A percentile compares a stretch with the other conserved stretches of the same genome.
phyloP scores from a whole-genome alignment of 108 stramenopile genomes.

The Nitzschia putrida region DNA sequence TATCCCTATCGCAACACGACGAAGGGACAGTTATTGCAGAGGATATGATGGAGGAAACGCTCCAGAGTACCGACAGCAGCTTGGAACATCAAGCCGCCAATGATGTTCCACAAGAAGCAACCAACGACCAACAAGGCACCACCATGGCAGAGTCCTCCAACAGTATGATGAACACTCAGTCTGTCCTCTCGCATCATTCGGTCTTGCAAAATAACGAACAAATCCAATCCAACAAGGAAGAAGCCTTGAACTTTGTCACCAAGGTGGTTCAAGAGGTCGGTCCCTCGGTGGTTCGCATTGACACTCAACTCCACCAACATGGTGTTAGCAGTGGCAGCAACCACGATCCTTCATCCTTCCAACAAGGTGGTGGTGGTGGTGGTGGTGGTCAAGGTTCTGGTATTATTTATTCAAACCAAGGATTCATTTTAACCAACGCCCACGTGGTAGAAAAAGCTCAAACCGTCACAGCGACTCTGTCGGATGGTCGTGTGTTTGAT shows the following conservation, averaged over 20 bases:
- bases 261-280: conserved; percentile 77
- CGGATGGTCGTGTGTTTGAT: conserved; percentile 78
- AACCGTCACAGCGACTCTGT: conserved; percentile 76
- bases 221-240: too few relatives aligned
- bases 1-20: too few relatives aligned
- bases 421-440: conserved; percentile 87
- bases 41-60: neutral
- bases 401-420: conserved; percentile 73
- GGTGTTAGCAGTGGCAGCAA: neutral
- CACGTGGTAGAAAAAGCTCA: conserved; percentile 87
- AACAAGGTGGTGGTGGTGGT: too few relatives aligned
- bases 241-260: conserved; percentile 64
- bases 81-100: neutral
- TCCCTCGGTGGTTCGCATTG: conserved; percentile 83
- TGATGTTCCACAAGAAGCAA: neutral
- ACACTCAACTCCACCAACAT: conserved; percentile 62
- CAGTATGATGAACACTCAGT: too few relatives aligned
- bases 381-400: conserved; percentile 90
- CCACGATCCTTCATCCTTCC: conserved; percentile 29
- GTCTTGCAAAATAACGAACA: too few relatives aligned
- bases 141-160: too few relatives aligned
- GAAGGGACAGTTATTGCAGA: neutral
- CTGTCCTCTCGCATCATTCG: too few relatives aligned
- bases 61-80: neutral
- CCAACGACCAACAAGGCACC: too few relatives aligned